phyloP scores from a whole-genome alignment of 805 yeast genomes.

The Nakazawaea ernobii region DNA sequence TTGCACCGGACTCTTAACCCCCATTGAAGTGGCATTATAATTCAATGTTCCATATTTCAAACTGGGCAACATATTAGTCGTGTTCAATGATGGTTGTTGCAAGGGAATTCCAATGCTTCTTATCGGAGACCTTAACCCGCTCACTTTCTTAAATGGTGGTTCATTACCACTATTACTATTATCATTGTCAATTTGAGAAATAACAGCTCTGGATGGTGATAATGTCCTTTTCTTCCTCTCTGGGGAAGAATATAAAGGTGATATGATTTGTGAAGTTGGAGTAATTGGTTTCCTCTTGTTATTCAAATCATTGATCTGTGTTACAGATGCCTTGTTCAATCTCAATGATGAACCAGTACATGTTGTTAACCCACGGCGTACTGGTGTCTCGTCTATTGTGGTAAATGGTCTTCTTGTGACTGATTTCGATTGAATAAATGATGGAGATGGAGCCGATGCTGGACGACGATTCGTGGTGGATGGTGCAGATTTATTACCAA shows the following conservation, averaged over 20 bases:
- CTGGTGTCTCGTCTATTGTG: conserved; percentile 9
- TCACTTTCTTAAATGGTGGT: conserved; percentile 2
- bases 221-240: conserved; percentile 7
- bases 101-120: conserved; percentile 5
- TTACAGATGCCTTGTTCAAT: conserved; percentile 7
- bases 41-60: conserved; percentile 13
- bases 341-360: not conserved
- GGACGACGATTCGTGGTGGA: conserved; percentile 1
- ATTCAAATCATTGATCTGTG: conserved; percentile 2
- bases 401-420: not conserved
- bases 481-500: conserved; percentile 2
- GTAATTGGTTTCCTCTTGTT: conserved; percentile 3
- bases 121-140: conserved; percentile 5
- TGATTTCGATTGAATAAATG: conserved; percentile 2
- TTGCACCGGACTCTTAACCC: conserved; percentile 3
- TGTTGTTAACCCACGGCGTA: conserved; percentile 4
- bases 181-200: not conserved
- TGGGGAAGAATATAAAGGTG: conserved; percentile 1
- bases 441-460: conserved; percentile 6
- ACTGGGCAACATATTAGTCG: conserved; percentile 1
- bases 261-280: conserved; percentile 2
- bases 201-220: conserved; percentile 7
- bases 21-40: conserved; percentile 9
- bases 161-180: not conserved
- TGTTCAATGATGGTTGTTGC: not conserved